Evolutionary conservation across 2,329 filamentous ascomycete species (phyloP).

Genomic region (Fusarium brachygibbosum): DNA sequence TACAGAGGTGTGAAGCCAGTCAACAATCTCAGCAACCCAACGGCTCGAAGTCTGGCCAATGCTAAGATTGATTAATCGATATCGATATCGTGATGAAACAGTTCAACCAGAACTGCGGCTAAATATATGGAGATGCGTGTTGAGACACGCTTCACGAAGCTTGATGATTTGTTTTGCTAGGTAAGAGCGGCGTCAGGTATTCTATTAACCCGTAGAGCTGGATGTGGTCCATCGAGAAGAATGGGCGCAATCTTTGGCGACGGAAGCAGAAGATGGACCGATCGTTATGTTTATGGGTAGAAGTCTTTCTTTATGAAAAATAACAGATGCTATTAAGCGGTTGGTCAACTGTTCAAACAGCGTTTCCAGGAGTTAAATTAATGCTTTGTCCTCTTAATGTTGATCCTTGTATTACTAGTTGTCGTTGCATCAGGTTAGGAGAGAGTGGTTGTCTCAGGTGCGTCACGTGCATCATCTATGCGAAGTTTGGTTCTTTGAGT

Average conservation of each 20-base stretch:
- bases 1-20: slow-evolving; percentile 81
- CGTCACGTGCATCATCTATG: slow-evolving; percentile 25
- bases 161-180: slow-evolving; percentile 29
- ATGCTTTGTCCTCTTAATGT: neutral
- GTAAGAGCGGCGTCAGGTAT: slow-evolving; percentile 21
- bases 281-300: slow-evolving; percentile 25
- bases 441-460: slow-evolving; percentile 26
- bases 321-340: slow-evolving; percentile 1
- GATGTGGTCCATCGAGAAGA: slow-evolving; percentile 1
- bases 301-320: neutral
- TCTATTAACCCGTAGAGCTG: slow-evolving; percentile 1
- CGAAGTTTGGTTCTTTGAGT: slow-evolving; percentile 1
- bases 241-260: neutral
- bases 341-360: neutral
- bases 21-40: slow-evolving; percentile 83
- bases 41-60: slow-evolving; percentile 73
- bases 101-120: slow-evolving; percentile 5
- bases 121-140: slow-evolving; percentile 2
- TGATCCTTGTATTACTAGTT: slow-evolving; percentile 1
- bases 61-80: slow-evolving; percentile 78
- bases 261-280: slow-evolving; percentile 7
- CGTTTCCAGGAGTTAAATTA: slow-evolving; percentile 1
- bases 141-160: slow-evolving; percentile 23
- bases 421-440: slow-evolving; percentile 12
- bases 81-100: neutral